Evolutionary conservation across 148 eudicot genomes (phyloP).

Genomic region (Chenopodium formosanum): DNA sequence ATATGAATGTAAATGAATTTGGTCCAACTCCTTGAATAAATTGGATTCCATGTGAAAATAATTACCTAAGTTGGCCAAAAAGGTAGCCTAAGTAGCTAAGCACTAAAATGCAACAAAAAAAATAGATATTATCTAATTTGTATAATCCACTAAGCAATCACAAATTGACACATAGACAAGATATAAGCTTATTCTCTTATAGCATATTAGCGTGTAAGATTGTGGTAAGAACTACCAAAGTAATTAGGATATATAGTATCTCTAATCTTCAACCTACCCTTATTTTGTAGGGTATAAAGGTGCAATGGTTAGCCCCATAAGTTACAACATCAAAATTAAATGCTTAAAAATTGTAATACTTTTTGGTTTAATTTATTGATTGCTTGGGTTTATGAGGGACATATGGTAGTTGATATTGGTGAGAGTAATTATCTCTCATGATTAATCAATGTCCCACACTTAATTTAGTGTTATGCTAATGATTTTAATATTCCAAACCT

Average conservation of each 20-base stretch:
- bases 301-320: background rate
- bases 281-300: background rate
- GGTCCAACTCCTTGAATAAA: slow-evolving; percentile 15
- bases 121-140: background rate
- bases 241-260: background rate
- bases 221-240: no score
- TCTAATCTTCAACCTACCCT: background rate
- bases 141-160: background rate
- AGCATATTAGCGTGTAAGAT: no score
- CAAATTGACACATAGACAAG: background rate
- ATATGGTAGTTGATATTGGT: slow-evolving; percentile 18
- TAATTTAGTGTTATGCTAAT: slow-evolving; percentile 5
- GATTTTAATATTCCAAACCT: background rate
- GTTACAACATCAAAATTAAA: slow-evolving; percentile 1
- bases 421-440: slow-evolving; percentile 7
- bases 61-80: background rate
- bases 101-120: background rate
- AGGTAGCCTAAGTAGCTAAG: background rate
- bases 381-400: slow-evolving; percentile 20
- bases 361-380: background rate
- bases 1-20: slow-evolving; percentile 4
- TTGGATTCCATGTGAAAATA: slow-evolving; percentile 24
- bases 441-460: background rate
- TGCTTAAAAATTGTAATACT: background rate
- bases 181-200: background rate